Evolutionary conservation across 139 green algal genomes (phyloP), one percentile per base, ranked within the genome.

Genomic region (Closterium sp.): DNA sequence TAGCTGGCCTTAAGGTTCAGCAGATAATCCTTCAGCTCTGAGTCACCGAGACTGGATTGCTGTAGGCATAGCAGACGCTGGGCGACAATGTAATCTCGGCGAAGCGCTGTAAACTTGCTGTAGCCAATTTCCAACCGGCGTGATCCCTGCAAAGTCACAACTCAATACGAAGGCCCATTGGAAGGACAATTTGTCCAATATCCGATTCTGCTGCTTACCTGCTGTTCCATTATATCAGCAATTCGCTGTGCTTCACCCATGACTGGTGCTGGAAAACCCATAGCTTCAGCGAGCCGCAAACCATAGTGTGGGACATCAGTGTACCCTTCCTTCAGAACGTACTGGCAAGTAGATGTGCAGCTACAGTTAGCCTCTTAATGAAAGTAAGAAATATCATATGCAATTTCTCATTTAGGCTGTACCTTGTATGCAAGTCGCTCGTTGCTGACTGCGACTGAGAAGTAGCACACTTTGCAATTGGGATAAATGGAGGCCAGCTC

Each of bases 401-500:
- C 7, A 83, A 83, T 83, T 10, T 34, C 9, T 25, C 9, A 25
- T 86, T 21, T 23, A 90, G 87, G 10, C 25, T 16, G 30, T 32
- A 87, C 89, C 89, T 90, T 92, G 85, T 85, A 93, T 21, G 90
- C 85, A 30, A 93, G 85, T 21, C 35, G 21, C 25, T 90, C 64
- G 85, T 85, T 85, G 21, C 87, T 32, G 32, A 93, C 28, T 32
- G 10, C 85, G 21, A 89, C 87, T 34, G 90, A 93, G 38, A 93
- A 90, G 33, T 90, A 93, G 90, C 90, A 93, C 28, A 90, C 83
- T 31, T 92, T 92, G 30, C 43, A 86, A 64, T 92, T 92, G 38
- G 89, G 89, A 69, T 94, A 94, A 12, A 94, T 83, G 64, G 33
- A 87, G 31, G 91, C 84, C 9, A 94, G 69, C 36, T 94, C 89